These are phyloP conservation scores for Dalechampia spathulata DNA, from an alignment of 441 rosid species.

Conservation along the genomic window DNA sequence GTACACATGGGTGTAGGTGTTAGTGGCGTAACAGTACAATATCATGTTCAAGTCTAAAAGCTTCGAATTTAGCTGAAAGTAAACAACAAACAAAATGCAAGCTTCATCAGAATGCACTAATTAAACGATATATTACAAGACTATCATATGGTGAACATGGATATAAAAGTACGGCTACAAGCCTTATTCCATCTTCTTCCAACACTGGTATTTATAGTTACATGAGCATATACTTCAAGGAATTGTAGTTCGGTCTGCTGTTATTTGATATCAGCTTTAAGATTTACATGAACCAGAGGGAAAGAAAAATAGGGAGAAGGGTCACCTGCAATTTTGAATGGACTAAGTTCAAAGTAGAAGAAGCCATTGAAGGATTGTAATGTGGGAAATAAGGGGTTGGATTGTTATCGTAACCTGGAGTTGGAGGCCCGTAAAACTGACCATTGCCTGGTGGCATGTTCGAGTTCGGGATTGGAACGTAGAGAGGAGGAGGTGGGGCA, in stretches of 20 bases:
- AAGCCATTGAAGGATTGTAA: conserved; percentile 8
- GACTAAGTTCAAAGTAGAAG: not conserved
- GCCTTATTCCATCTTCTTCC: not conserved
- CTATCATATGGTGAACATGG: not conserved
- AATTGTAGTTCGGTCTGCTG: not conserved
- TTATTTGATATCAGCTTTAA: not conserved
- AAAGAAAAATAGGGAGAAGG: not conserved
- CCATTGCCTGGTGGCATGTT: not conserved
- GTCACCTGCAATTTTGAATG: not conserved
- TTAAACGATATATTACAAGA: no score
- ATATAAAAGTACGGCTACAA: no score
- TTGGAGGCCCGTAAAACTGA: conserved; percentile 18
- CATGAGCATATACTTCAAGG: not conserved
- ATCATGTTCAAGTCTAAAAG: not conserved
- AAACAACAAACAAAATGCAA: not conserved
- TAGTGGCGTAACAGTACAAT: no score
- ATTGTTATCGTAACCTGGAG: conserved; percentile 10
- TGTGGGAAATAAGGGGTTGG: conserved; percentile 18
- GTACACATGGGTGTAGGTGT: no score
- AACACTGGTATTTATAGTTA: not conserved
- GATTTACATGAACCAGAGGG: not conserved
- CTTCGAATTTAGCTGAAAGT: no score
- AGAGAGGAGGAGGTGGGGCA: conserved; percentile 1
- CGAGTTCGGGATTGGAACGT: not conserved
- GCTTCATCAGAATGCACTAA: not conserved